Percentiles rank a stretch among this genome's conserved stretches.
phyloP scores from a whole-genome alignment of 1,284 basidiomycete species.

The Trametes sp. region DNA sequence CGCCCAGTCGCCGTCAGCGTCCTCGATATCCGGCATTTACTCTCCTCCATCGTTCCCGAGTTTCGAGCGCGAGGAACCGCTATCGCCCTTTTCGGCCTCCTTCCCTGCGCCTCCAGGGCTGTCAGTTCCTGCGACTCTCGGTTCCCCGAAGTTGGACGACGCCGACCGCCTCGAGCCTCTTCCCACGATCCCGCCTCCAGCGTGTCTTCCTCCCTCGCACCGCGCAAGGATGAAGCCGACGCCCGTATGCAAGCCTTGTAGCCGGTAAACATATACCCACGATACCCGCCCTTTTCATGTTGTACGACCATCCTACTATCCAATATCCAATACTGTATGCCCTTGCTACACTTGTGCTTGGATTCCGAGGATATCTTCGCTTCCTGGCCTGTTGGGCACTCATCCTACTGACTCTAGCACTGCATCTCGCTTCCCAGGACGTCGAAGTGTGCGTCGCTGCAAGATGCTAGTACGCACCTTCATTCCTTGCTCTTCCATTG shows the following conservation, averaged over 20 bases:
- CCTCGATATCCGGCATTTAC: conserved; percentile 1
- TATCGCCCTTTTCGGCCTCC: not conserved
- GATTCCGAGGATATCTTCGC: not conserved
- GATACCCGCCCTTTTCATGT: not conserved
- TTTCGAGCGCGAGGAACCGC: not conserved
- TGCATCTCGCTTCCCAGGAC: not conserved
- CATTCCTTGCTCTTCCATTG: no score
- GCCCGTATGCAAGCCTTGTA: conserved; percentile 18
- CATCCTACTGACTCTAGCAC: not conserved
- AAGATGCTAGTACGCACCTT: not conserved
- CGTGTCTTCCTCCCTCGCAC: not conserved
- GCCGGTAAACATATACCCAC: conserved; percentile 12
- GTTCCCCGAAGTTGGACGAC: not conserved
- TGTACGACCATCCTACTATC: no score
- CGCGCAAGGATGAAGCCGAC: not conserved
- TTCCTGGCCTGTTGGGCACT: not conserved
- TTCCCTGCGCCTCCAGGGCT: conserved; percentile 14
- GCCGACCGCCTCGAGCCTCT: not conserved
- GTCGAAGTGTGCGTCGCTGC: not conserved
- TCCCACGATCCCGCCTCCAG: conserved; percentile 8
- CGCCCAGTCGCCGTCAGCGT: not conserved
- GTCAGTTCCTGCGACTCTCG: not conserved
- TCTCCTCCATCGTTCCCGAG: not conserved
- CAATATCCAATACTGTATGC: not conserved
- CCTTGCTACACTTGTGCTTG: not conserved